Evolutionary conservation across 805 yeast genomes (phyloP).

Genomic region (Ogataea philodendri): DNA sequence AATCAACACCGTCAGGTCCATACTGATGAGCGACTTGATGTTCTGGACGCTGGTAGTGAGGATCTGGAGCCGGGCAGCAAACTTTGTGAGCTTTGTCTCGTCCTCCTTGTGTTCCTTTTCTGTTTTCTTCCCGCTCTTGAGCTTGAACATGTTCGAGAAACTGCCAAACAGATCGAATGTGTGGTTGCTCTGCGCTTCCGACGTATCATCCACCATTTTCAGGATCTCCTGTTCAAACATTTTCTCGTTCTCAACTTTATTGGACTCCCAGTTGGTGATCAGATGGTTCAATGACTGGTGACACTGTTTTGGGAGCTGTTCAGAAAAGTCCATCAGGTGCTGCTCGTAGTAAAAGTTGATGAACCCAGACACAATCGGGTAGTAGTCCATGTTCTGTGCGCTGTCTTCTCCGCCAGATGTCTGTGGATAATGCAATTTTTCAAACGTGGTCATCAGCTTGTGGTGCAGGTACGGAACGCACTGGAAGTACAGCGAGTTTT

Average conservation of each 20-base stretch:
- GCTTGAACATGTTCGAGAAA: constrained; percentile 60
- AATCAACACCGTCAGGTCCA: constrained; percentile 72
- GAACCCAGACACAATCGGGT: constrained; percentile 30
- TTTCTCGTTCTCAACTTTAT: constrained; percentile 37
- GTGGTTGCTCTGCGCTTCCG: constrained; percentile 30
- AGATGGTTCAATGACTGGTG: constrained; percentile 29
- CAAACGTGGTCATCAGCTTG: constrained; percentile 25
- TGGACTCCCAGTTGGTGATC: constrained; percentile 41
- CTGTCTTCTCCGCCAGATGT: constrained; percentile 15
- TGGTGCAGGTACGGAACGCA: constrained; percentile 35
- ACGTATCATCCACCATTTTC: constrained; percentile 32
- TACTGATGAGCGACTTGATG: constrained; percentile 71
- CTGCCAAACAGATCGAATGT: constrained; percentile 54
- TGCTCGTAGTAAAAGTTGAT: constrained; percentile 37
- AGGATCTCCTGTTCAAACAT: constrained; percentile 39
- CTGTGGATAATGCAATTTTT: constrained; percentile 29
- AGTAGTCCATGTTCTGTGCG: constrained; percentile 30
- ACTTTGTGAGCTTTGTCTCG: constrained; percentile 46
- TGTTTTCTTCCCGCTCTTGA: constrained; percentile 24
- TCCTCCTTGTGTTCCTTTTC: constrained; percentile 31
- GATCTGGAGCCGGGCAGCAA: constrained; percentile 79
- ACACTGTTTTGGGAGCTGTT: constrained; percentile 34
- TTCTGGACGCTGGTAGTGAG: constrained; percentile 72
- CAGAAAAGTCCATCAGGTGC: constrained; percentile 35
- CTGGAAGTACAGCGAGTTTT: constrained; percentile 35